A percentile compares a stretch with the other conserved stretches of the same genome.
phyloP scores from a whole-genome alignment of 257 asterid genomes.

The Gardenia jasminoides region DNA sequence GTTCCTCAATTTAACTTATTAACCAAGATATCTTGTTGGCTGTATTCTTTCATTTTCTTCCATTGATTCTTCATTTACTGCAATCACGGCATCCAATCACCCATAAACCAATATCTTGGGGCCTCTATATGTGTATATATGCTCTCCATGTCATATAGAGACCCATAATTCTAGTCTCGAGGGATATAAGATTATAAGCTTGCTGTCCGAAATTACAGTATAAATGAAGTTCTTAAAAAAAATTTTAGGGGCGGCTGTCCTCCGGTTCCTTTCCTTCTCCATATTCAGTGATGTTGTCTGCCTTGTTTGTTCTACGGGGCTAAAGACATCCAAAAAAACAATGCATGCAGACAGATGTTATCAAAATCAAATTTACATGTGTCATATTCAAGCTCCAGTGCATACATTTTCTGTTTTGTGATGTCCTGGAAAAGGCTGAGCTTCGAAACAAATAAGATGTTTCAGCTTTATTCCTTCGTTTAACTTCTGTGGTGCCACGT shows the following conservation, averaged over 20 bases:
- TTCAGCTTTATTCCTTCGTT: constrained; percentile 24
- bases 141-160: too few species aligned
- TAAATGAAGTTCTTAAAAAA: too few species aligned
- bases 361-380: constrained; percentile 6
- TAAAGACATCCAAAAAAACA: not conserved
- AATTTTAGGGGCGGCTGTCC: too few species aligned
- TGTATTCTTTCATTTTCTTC: not conserved
- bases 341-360: not conserved
- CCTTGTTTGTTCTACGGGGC: not conserved
- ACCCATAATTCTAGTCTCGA: too few species aligned
- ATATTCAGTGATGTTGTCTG: not conserved
- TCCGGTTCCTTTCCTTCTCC: not conserved
- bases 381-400: constrained; percentile 13
- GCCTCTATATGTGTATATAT: not conserved
- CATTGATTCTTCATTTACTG: not conserved
- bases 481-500: constrained; percentile 17
- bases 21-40: not conserved
- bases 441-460: constrained; percentile 28
- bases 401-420: constrained; percentile 16
- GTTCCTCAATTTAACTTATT: not conserved
- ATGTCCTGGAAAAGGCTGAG: constrained; percentile 12
- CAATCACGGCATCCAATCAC: not conserved
- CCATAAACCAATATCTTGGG: not conserved
- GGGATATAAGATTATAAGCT: too few species aligned
- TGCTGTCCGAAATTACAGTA: too few species aligned